A percentile compares a stretch with the other conserved stretches of the same genome.
phyloP scores from a whole-genome alignment of 2,329 filamentous ascomycete species.

The Cercospora beticola region DNA sequence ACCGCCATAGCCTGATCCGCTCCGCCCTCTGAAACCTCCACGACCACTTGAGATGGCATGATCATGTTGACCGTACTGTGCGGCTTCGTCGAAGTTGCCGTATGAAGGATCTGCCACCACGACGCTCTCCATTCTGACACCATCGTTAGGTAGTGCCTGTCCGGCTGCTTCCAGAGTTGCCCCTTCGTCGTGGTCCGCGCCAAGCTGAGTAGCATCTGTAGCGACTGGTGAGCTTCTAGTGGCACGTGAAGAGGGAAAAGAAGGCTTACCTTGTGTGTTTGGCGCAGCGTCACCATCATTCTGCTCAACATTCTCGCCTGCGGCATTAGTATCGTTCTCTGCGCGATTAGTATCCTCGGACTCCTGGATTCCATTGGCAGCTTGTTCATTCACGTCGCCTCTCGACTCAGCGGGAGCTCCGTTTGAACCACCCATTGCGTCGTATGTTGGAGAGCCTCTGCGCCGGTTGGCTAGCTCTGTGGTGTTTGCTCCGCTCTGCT shows the following conservation, averaged over 20 bases:
- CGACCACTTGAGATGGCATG: constrained; percentile 44
- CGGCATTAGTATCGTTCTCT: constrained; percentile 32
- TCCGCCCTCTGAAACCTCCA: constrained; percentile 47
- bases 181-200: constrained; percentile 4
- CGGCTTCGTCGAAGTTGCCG: constrained; percentile 29
- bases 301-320: constrained; percentile 24
- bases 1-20: constrained; percentile 40
- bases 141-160: background rate
- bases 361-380: constrained; percentile 35
- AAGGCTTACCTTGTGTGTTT: constrained; percentile 20
- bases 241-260: background rate
- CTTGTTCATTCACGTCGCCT: constrained; percentile 16
- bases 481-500: constrained; percentile 25
- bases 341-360: constrained; percentile 37
- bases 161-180: background rate
- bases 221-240: constrained; percentile 1
- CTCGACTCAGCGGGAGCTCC: constrained; percentile 18
- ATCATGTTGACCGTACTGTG: constrained; percentile 22
- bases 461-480: constrained; percentile 20
- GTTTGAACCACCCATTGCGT: constrained; percentile 27
- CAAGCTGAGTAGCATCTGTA: background rate
- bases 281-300: constrained; percentile 14
- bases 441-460: constrained; percentile 35
- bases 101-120: constrained; percentile 27
- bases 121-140: constrained; percentile 12